These are phyloP conservation scores for Brassica juncea DNA, from an alignment of 345 rosid genomes.

Conservation along the genomic window DNA sequence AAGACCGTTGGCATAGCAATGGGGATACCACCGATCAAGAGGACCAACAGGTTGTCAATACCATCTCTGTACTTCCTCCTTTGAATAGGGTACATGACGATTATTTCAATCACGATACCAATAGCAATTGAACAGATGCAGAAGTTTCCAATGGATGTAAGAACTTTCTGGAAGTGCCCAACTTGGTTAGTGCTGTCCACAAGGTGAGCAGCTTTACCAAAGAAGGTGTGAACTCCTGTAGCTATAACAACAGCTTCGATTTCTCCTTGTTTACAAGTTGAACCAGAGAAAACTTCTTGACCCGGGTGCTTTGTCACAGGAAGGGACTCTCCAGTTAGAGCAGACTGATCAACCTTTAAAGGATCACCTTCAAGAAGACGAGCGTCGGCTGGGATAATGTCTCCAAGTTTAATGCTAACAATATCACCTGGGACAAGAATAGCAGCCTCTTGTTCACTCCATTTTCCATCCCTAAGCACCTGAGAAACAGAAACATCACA, in stretches of 20 bases:
- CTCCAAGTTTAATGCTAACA: slow-evolving; percentile 73
- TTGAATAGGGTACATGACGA: slow-evolving; percentile 57
- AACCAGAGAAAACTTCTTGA: slow-evolving; percentile 47
- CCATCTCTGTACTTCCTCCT: slow-evolving; percentile 58
- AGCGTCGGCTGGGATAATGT: slow-evolving; percentile 86
- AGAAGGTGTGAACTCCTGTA: slow-evolving; percentile 47
- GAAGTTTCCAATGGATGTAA: slow-evolving; percentile 58
- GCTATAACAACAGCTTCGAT: slow-evolving; percentile 47
- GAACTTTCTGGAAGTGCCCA: slow-evolving; percentile 49
- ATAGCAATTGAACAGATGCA: slow-evolving; percentile 53
- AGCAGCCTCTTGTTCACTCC: slow-evolving; percentile 51
- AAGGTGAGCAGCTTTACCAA: slow-evolving; percentile 50
- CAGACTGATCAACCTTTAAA: slow-evolving; percentile 83
- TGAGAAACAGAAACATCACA: slow-evolving; percentile 24
- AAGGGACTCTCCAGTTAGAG: slow-evolving; percentile 87
- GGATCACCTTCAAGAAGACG: slow-evolving; percentile 91
- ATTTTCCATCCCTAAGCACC: slow-evolving; percentile 50
- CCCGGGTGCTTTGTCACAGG: slow-evolving; percentile 54
- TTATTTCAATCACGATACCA: slow-evolving; percentile 48
- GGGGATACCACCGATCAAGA: slow-evolving; percentile 96
- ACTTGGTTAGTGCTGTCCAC: slow-evolving; percentile 50
- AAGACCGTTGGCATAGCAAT: slow-evolving; percentile 98
- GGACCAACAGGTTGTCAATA: slow-evolving; percentile 78
- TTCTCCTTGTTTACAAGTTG: slow-evolving; percentile 49
- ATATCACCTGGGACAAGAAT: slow-evolving; percentile 49